Base-by-base conservation (phyloP, 345 rosid genomes). In the Murraya koenigii region DNA sequence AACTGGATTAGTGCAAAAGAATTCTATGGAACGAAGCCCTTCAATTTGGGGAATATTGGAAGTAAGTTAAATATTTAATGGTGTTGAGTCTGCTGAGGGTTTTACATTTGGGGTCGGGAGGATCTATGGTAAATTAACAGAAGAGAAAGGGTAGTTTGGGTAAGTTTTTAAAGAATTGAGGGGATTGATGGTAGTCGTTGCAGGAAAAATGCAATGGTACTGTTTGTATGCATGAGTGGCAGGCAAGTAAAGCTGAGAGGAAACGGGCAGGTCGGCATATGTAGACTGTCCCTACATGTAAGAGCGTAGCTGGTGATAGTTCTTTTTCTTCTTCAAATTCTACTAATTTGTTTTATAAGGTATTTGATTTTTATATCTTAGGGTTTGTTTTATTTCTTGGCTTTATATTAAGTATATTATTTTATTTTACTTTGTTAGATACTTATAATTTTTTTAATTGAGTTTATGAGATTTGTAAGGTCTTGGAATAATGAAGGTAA, bases 141-240 rank as follows among this genome's bases (percentile, higher is more conserved):
- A 44, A 44, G 49, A 14, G 49, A 17, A 44, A 4, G 0, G 49
- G 75, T 28, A 35, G 25, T 56, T 38, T 62, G 22, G 44, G 35
- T 38, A 32, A 33, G 17, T 14, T 6, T 26, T 33, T 32, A 22
- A 74, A 35, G 68, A 13, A 30, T 15, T 15, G 2, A 7, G 69
- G 33, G 67, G n/a, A 75, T 75, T 73, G 83, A 80, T 80, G 78
- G 77, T 78, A 56, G 77, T 38, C 73, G 82, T 68, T 72, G 56
- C 7, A 15, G 83, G 82, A 72, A 77, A 69, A 83, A 80, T 77
- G 85, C 76, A 52, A 79, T 78, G 80, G 75, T 76, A 54, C 32
- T 55, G 22, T 55, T 47, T 56, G 41, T 71, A 77, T 79, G 82
- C 82, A 76, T 77, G 76, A 80, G 80, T 41, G 78, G 75, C 2